Base-by-base conservation (phyloP, 2,329 filamentous ascomycete species). In the Septoria linicola region DNA sequence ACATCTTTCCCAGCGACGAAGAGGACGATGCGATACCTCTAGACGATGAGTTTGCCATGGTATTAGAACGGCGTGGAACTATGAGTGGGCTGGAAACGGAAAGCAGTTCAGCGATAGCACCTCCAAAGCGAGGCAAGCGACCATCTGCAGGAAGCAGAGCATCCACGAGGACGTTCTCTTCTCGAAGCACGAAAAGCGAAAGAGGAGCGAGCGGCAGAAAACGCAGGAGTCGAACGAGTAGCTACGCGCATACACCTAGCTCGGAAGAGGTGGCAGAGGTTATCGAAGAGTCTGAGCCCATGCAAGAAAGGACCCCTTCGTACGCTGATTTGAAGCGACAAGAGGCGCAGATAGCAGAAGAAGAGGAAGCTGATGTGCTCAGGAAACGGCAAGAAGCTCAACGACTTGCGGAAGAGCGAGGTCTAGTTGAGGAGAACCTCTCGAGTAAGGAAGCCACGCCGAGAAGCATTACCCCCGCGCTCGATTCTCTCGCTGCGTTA, bases 1-100 rank as follows among this genome's bases (percentile, higher is more conserved):
- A 97, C 70, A 75, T 97, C 10, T 93, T 96, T 60, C 89, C 89
- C 0, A 96, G 90, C 63, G 89, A 91, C 46, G 89, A 95, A 53
- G 63, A 70, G 57, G 91, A 95, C 68, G 92, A 97, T 70, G 92
- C 92, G 1, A 82, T 96, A n/a, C 88, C 90, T 10, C 73, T 97
- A 14, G 89, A 92, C 62, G 92, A 96, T 66, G 91, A 96, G 65
- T 95, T 97, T 62, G 88, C 90, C 2, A 84, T 95, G 67, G 83
- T 84, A 2, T 76, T 96, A 55, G 85, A 90, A 54, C 81, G 87
- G 45, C 82, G 86, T 23, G 59, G 59, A 2, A 80, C 79, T 74
- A 23, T 58, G 16, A 51, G 56, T 8, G 59, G 58, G n/a, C 74
- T 73, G 35, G 74, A 74, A 13, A 89, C 93, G 50, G 87, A 89